These are phyloP conservation scores for Moesziomyces sp. DNA, from an alignment of 1,284 basidiomycete species.

Conservation along the genomic window DNA sequence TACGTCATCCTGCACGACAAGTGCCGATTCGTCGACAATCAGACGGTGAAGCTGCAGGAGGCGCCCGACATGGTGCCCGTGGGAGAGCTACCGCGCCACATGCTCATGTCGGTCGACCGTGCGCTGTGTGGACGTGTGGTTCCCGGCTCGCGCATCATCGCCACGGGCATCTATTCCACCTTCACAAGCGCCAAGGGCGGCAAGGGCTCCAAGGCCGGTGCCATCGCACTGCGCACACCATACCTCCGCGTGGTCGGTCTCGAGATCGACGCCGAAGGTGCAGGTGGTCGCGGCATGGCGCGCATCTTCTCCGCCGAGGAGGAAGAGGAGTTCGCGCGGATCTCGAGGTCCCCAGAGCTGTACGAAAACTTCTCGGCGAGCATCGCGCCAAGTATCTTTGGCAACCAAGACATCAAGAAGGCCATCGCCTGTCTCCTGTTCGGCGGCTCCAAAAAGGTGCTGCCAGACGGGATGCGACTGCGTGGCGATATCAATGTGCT, in stretches of 20 bases:
- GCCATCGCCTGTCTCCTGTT: slow-evolving; percentile 93
- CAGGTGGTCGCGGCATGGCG: slow-evolving; percentile 75
- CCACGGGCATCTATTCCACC: slow-evolving; percentile 96
- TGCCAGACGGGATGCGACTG: slow-evolving; percentile 96
- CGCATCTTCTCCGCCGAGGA: slow-evolving; percentile 89
- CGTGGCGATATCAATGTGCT: slow-evolving; percentile 98
- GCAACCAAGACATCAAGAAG: slow-evolving; percentile 97
- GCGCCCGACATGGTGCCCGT: slow-evolving; percentile 99
- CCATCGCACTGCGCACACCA: slow-evolving; percentile 86
- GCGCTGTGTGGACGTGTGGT: slow-evolving; percentile 71
- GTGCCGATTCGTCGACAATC: slow-evolving; percentile 93
- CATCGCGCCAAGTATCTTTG: slow-evolving; percentile 97
- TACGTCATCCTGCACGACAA: slow-evolving; percentile 96
- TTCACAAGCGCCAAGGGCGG: slow-evolving; percentile 84
- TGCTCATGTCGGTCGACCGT: slow-evolving; percentile 88
- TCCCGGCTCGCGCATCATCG: slow-evolving; percentile 91
- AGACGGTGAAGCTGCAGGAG: slow-evolving; percentile 96
- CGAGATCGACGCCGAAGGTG: slow-evolving; percentile 78
- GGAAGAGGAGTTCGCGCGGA: slow-evolving; percentile 92
- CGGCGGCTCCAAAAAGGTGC: slow-evolving; percentile 96
- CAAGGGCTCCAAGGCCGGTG: slow-evolving; percentile 61
- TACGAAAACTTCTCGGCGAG: slow-evolving; percentile 94
- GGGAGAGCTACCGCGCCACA: slow-evolving; percentile 95
- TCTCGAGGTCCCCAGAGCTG: slow-evolving; percentile 87
- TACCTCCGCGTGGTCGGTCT: slow-evolving; percentile 94